Conservation (phyloP, 306 rosid genomes). For the Notholithocarpus densiflorus region DNA sequence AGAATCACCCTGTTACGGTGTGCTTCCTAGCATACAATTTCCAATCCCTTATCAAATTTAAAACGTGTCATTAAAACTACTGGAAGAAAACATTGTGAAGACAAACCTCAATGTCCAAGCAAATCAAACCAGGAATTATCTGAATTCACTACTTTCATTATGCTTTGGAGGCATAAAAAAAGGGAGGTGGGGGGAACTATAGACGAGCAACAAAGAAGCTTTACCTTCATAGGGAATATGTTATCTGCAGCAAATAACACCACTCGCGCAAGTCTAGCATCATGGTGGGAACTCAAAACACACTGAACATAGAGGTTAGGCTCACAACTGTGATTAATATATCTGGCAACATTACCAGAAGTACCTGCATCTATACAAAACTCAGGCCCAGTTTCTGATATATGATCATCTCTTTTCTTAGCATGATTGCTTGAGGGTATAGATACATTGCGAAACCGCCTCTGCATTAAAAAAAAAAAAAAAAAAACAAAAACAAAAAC, state of each 20-base stretch:
- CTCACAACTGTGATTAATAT: constrained; percentile 87
- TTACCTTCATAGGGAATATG: constrained; percentile 89
- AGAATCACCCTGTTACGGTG: no score
- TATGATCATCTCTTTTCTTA: constrained; percentile 51
- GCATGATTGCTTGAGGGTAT: constrained; percentile 28
- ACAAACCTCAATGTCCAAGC: not conserved
- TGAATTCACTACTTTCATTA: not conserved
- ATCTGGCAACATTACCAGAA: constrained; percentile 80
- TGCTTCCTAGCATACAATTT: no score
- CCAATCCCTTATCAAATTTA: no score
- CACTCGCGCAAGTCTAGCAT: constrained; percentile 74
- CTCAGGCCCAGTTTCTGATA: constrained; percentile 65
- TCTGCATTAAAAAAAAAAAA: constrained; percentile 32
- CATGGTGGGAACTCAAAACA: constrained; percentile 80
- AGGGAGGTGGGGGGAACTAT: no score
- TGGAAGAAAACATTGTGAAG: not conserved
- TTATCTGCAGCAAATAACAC: constrained; percentile 93
- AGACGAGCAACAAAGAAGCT: not conserved
- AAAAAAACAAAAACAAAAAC: no score
- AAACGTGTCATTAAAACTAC: not conserved
- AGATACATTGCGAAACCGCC: constrained; percentile 53
- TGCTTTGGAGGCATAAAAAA: not conserved
- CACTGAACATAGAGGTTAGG: constrained; percentile 94
- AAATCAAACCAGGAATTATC: no score
- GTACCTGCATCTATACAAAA: constrained; percentile 85